A percentile compares a stretch with the other conserved stretches of the same genome.
Evolutionary conservation across 768 basidiomycete genomes (phyloP).

Genomic region (Amanita rubescens): DNA sequence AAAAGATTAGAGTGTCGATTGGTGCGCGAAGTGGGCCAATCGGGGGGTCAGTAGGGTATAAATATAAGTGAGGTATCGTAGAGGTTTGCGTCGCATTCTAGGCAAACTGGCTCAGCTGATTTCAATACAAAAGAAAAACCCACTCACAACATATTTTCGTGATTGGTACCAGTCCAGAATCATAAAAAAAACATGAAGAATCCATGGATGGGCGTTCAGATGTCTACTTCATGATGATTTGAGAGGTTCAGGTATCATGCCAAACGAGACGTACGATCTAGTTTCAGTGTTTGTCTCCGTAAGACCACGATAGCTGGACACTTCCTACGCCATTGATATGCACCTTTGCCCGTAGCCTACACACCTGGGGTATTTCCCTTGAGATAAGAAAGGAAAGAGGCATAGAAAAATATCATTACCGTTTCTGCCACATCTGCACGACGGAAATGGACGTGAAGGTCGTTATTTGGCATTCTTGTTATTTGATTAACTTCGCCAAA

Average conservation of each 20-base stretch:
- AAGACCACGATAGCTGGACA: constrained; percentile 69
- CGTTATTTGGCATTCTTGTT: constrained; percentile 65
- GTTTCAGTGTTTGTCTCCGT: constrained; percentile 40
- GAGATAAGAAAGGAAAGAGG: not conserved
- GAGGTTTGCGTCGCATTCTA: not conserved
- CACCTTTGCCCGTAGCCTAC: constrained; percentile 70
- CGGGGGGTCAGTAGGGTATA: constrained; percentile 3
- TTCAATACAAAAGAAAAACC: not conserved
- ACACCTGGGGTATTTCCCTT: constrained; percentile 42
- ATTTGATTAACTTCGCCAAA: constrained; percentile 76
- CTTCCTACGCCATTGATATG: constrained; percentile 70
- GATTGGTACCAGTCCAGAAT: not conserved
- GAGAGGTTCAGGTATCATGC: not conserved
- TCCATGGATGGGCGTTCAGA: not conserved
- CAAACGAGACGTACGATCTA: not conserved
- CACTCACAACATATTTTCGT: constrained; percentile 1
- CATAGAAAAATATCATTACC: constrained; percentile 33
- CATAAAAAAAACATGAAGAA: constrained; percentile 4
- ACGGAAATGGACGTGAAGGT: constrained; percentile 70
- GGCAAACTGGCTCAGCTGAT: not conserved
- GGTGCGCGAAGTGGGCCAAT: not conserved
- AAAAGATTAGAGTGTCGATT: not conserved
- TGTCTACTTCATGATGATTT: not conserved
- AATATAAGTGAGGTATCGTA: constrained; percentile 4
- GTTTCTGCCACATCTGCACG: constrained; percentile 76